Evolutionary conservation across 1,284 basidiomycete species (phyloP), one percentile per base, ranked within the genome.

Genomic region (Leccinum angustisporum): DNA sequence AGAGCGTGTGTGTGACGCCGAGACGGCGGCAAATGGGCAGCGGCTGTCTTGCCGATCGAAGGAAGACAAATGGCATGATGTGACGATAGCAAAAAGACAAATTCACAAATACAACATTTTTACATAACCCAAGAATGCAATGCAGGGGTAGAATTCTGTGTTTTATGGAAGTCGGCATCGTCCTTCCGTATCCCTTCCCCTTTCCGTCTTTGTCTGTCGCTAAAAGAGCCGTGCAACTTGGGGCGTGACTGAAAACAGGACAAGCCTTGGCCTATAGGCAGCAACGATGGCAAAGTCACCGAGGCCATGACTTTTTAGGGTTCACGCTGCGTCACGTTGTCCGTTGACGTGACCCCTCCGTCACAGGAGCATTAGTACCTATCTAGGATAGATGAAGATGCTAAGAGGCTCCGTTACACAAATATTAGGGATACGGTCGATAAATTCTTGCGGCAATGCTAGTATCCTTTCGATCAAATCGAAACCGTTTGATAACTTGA

Each of bases 81-180:
- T 48, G 46, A 48, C 56, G 53, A 57, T 6, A 11, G 48, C 59
- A n/a, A 57, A 67, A n/a, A n/a, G 64, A 68, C 60, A 61, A 56
- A 59, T 5, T 21, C 18, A 18, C 25, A 50, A 50, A 50, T 50
- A 21, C 46, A 48, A 27, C 21, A 48, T 46, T 46, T 46, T 46
- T 21, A 46, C 46, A n/a, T 48, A 25, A 13, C 6, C 13, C 21
- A 48, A 25, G 21, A 21, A 14, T 48, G 62, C 7, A 57, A 43
- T n/a, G 21, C 21, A 50, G 21, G 18, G 46, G 48, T 7, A 50
- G 54, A 38, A 40, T 33, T 34, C 50, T 46, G 18, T 51, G 54
- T 54, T 51, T 64, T 66, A 40, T 52, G 6, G 30, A 56, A 43
- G 43, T 52, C 21, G 48, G 8, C 25, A 27, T 27, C 25, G 48